These are phyloP conservation scores for Metschnikowia amazonensis DNA, from an alignment of 805 yeast species.

Conservation along the genomic window DNA sequence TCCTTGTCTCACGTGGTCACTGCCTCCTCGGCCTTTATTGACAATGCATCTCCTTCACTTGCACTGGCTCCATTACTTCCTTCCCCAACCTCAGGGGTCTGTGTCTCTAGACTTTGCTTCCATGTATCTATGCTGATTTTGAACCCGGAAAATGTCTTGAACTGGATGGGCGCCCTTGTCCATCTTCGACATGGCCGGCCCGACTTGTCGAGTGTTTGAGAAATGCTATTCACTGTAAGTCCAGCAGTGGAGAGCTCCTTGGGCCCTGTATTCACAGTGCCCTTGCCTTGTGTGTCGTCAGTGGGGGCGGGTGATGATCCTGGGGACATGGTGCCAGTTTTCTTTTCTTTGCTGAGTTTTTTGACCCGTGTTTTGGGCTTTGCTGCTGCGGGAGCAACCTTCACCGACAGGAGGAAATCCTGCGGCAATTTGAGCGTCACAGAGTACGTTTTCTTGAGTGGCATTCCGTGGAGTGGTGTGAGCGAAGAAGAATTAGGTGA, in stretches of 20 bases:
- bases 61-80: background rate
- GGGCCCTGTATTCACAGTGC: constrained; percentile 27
- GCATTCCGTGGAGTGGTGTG: constrained; percentile 22
- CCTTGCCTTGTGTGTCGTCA: constrained; percentile 13
- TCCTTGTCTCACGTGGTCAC: background rate
- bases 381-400: constrained; percentile 25
- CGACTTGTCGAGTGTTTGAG: constrained; percentile 31
- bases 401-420: constrained; percentile 23
- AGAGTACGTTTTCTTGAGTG: constrained; percentile 32
- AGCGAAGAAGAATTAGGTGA: background rate
- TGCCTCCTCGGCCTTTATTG: background rate
- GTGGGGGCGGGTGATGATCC: constrained; percentile 28
- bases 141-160: constrained; percentile 44
- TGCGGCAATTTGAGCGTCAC: constrained; percentile 33
- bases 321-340: constrained; percentile 16
- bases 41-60: background rate
- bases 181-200: constrained; percentile 34
- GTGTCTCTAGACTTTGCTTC: constrained; percentile 4
- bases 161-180: constrained; percentile 31
- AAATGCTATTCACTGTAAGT: constrained; percentile 33
- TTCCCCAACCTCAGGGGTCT: background rate
- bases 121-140: constrained; percentile 27
- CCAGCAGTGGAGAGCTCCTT: constrained; percentile 42
- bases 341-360: constrained; percentile 31
- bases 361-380: constrained; percentile 29